Evolutionary conservation across 1,284 basidiomycete species (phyloP), one percentile per base, ranked within the genome.

Genomic region (Ustilago sp.): DNA sequence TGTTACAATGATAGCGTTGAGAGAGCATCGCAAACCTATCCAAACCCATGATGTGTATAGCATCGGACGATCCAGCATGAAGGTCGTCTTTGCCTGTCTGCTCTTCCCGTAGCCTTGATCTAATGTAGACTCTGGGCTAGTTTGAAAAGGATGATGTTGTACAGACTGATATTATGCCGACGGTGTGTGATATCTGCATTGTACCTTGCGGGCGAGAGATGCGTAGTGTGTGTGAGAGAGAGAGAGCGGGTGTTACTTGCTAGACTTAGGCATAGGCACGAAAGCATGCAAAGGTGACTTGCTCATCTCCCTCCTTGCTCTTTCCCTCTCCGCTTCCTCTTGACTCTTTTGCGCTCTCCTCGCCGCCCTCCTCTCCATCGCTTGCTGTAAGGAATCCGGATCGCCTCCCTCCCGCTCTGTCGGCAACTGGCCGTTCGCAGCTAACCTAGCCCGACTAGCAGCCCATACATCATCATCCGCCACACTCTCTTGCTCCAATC

Each of bases 241-340:
- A 48, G n/a, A 19, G n/a, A 13, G 17, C 23, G 45, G 23, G 23
- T 8, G 4, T 50, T 47, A 76, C 47, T 48, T 53, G 0, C 70
- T 43, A 7, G 60, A 8, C 28, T 63, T 74, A 5, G 75, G 66
- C 63, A 69, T 69, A 34, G 75, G 75, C 6, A 74, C 71, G 59
- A 77, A 77, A 8, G 75, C 75, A 41, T 77, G 71, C 56, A 77
- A 62, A 0, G 75, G 75, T 19, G 67, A 70, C 19, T 77, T 77
- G n/a, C 55, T 32, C 75, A 77, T 74, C 43, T 77, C 71, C 35
- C 59, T 63, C 17, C 68, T 47, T 8, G 75, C 75, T 8, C 68
- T 38, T 31, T 71, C 55, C 13, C 48, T 38, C 48, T 74, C 71
- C 34, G 60, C 59, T 2, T 71, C 58, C 19, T 77, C 32, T 3